Base-by-base conservation (phyloP, 1,139 yeast genomes). In the Debaryomyces nepalensis region DNA sequence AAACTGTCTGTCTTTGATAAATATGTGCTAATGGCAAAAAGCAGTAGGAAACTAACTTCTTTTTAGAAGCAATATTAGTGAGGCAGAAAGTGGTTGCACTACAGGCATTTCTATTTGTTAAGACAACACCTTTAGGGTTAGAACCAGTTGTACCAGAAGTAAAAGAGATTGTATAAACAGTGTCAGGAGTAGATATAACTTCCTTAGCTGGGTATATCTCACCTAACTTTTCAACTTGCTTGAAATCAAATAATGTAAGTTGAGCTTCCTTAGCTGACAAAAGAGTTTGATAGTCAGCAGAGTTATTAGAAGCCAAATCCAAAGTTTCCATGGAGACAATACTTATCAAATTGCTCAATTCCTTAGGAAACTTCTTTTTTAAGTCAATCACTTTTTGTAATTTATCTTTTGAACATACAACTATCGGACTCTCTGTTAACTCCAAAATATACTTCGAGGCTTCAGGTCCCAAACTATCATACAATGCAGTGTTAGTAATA, bases 131-230 rank as follows among this genome's bases (percentile, higher is more conserved):
- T 60, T 85, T 85, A 12, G 91, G 91, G 43, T 70, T 61, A 8
- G 72, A 49, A 12, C 90, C 90, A 3, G 91, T 84, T 18, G 91
- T 83, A 24, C 91, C 91, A 5, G 90, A 82, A 10, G 95, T 87
- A 63, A 85, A 87, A 33, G 86, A 81, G 48, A 87, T 81, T 38
- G 91, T 83, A 51, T 81, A 79, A 12, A 74, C 48, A 26, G 83
- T 74, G 5, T 79, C 75, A 1, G 82, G 76, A 0, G 55, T 60
- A 11, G 90, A 87, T 5, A 79, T 77, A 27, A 66, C 61, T 38
- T 71, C 70, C 1, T 72, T 68, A 6, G 68, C 56, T 4, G 78
- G 77, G 51, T 70, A 70, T 22, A 73, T 55, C 36, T 63, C 63
- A 19, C 93, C 95, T 26, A 83, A 60, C 22, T 64, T 59, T 48